Conservation (phyloP, 805 yeast genomes). For the Candida insectorum region DNA sequence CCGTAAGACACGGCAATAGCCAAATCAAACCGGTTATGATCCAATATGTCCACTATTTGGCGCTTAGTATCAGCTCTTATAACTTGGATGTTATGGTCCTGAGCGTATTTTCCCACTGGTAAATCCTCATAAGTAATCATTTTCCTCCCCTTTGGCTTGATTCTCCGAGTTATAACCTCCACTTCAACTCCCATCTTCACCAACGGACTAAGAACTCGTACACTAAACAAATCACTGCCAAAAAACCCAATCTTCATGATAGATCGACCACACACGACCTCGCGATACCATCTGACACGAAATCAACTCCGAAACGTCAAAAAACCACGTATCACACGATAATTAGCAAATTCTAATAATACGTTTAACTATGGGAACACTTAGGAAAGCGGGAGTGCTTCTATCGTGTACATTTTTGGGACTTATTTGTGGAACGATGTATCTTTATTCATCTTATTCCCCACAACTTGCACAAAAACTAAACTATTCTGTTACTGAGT, state of each 20-base stretch:
- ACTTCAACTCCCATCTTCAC: slow-evolving; percentile 30
- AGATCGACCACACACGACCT: neutral
- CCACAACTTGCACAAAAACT: slow-evolving; percentile 68
- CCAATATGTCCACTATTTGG: slow-evolving; percentile 31
- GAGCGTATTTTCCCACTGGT: slow-evolving; percentile 48
- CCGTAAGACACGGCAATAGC: slow-evolving; percentile 95
- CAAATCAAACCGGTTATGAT: slow-evolving; percentile 43
- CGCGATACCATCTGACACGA: no score
- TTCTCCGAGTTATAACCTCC: slow-evolving; percentile 60
- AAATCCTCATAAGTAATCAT: slow-evolving; percentile 41
- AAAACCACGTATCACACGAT: no score
- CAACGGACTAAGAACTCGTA: slow-evolving; percentile 44
- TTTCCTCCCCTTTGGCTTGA: slow-evolving; percentile 65
- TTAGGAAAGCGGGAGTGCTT: slow-evolving; percentile 21
- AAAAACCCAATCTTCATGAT: slow-evolving; percentile 57
- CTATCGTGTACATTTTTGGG: slow-evolving; percentile 41
- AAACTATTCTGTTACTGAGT: slow-evolving; percentile 56
- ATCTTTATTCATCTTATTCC: slow-evolving; percentile 71
- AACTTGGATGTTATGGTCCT: slow-evolving; percentile 27
- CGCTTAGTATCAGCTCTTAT: slow-evolving; percentile 49
- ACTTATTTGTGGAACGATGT: slow-evolving; percentile 68
- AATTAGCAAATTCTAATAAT: no score
- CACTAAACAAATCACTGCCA: slow-evolving; percentile 75
- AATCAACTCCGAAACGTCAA: no score
- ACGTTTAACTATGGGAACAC: no score